These are phyloP conservation scores for Thraustochytrium sp. DNA, from an alignment of 352 stramenopile genomes.

Conservation along the genomic window DNA sequence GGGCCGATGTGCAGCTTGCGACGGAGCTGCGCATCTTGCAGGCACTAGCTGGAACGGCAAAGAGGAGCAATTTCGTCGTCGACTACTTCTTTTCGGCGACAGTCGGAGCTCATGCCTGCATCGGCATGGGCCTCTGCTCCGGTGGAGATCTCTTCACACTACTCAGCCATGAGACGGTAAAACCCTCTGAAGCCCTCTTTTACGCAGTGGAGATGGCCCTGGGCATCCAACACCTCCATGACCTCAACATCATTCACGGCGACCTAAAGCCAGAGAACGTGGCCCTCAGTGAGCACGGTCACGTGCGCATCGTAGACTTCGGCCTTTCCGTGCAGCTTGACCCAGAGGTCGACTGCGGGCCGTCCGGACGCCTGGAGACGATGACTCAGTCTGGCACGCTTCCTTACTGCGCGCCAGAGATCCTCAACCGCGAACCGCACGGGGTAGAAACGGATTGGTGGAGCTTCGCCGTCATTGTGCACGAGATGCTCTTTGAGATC, in stretches of 20 bases:
- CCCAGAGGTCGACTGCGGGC: neutral
- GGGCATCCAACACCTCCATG: slow-evolving; percentile 14
- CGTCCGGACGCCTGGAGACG: neutral
- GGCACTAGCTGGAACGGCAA: too few relatives aligned
- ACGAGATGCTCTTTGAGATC: neutral
- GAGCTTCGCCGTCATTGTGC: slow-evolving; percentile 4
- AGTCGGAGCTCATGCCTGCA: neutral
- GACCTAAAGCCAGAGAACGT: slow-evolving; percentile 43
- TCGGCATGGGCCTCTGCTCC: neutral
- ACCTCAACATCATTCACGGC: slow-evolving; percentile 21
- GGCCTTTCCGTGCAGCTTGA: neutral
- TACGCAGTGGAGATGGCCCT: neutral
- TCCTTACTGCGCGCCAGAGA: slow-evolving; percentile 16
- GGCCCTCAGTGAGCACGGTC: neutral
- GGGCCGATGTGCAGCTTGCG: too few relatives aligned
- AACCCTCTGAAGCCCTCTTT: slow-evolving; percentile 27
- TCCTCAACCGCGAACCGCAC: neutral
- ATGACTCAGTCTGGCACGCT: neutral
- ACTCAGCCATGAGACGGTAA: neutral
- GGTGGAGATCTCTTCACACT: slow-evolving; percentile 16
- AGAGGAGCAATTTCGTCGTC: neutral
- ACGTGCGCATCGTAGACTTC: slow-evolving; percentile 13
- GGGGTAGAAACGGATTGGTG: slow-evolving; percentile 37
- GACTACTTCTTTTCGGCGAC: neutral
- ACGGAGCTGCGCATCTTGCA: too few relatives aligned